phyloP scores from a whole-genome alignment of 192 early-diverging fungal genomes.

The Physocladia obscura region DNA sequence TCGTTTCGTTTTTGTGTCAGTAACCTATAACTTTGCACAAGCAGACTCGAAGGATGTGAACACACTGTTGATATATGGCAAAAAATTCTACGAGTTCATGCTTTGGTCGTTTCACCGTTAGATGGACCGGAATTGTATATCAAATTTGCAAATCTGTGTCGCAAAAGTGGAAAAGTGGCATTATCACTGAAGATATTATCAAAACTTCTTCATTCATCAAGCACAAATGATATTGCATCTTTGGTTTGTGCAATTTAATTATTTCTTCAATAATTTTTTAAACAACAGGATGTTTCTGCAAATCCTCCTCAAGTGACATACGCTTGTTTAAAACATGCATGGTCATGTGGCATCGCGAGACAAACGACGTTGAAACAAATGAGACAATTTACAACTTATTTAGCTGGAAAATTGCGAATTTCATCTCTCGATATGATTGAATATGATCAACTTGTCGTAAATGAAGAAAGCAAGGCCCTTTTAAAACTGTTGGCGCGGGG shows the following conservation, averaged over 20 bases:
- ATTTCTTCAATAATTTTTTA: background rate
- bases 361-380: slow-evolving; percentile 62
- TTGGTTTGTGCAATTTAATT: background rate
- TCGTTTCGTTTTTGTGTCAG: background rate
- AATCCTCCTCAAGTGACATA: slow-evolving; percentile 67
- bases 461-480: too few species aligned
- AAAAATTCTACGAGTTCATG: slow-evolving; percentile 71
- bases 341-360: slow-evolving; percentile 55
- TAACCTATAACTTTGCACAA: background rate
- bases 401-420: slow-evolving; percentile 51
- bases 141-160: slow-evolving; percentile 82
- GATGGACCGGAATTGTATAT: slow-evolving; percentile 84
- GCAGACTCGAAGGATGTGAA: slow-evolving; percentile 57
- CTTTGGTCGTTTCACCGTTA: slow-evolving; percentile 74
- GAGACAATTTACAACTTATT: slow-evolving; percentile 62
- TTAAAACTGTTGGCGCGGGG: slow-evolving; percentile 49
- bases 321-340: slow-evolving; percentile 78
- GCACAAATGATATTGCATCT: background rate
- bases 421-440: too few species aligned
- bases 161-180: slow-evolving; percentile 71
- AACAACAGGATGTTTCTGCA: slow-evolving; percentile 3
- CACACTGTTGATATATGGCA: slow-evolving; percentile 88
- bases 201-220: slow-evolving; percentile 44
- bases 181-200: slow-evolving; percentile 71
- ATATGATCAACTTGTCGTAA: too few species aligned